Base-by-base conservation (phyloP, 768 basidiomycete genomes). In the Rhodotorula graminis region DNA sequence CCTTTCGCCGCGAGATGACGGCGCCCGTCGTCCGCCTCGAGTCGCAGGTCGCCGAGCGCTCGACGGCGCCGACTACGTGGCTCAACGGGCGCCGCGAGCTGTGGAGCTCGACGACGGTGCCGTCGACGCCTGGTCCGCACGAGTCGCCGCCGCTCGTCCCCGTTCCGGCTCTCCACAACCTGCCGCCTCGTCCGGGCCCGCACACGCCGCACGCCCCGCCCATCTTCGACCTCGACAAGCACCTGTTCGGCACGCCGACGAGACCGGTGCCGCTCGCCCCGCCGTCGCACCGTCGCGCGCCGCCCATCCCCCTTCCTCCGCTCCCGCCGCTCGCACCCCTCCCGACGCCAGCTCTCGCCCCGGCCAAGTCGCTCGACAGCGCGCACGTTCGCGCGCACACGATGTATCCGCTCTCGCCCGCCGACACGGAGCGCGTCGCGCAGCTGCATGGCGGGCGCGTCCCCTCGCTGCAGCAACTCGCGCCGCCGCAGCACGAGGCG, bases 391-490 rank as follows among this genome's bases (percentile, higher is more conserved):
- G 42, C 33, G 2, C 25, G 15, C 31, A 27, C 10, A 10, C 47
- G 44, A 16, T 31, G 46, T 71, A 74, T 60, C 69, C 73, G 0
- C 73, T 74, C 62, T 58, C 44, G 25, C 57, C 62, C 1, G 14
- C 10, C 47, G 73, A 74, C 64, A 65, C 66, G 15, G 70, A 55
- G 29, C 33, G 49, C 23, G 62, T 74, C 64, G 73, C 73, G 3
- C 58, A 61, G 25, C 64, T 74, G 25, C 73, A 74, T 58, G 67
- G 65, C n/a, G 73, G 73, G 15, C 52, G 73, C 15, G 63, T 71
- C 18, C 73, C 73, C 8, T 58, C 64, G 7, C 47, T 71, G 42
- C 59, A 71, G 53, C 73, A 74, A 50, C 64, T 74, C 33, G 63
- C 65, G 14, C 73, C 73, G 47, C 46, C 67, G 7, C 70, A 71